These are phyloP conservation scores for Amanita fuliginea DNA, from an alignment of 768 basidiomycete species.

Conservation along the genomic window DNA sequence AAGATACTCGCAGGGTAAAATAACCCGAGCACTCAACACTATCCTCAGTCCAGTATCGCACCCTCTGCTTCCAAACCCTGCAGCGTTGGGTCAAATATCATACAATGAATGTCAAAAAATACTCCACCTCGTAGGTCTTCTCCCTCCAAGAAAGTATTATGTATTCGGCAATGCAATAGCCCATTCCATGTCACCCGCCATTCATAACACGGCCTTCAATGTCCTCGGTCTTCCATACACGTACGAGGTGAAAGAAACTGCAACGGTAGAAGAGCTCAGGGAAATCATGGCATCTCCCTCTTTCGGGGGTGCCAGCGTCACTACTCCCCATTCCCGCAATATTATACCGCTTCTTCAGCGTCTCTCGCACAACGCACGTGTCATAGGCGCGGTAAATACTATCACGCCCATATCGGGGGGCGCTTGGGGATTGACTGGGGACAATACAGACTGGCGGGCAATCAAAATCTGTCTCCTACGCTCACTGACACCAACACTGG, in stretches of 20 bases:
- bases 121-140: constrained; percentile 49
- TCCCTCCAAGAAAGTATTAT: constrained; percentile 50
- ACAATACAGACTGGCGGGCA: constrained; percentile 77
- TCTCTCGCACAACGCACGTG: constrained; percentile 49
- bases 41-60: constrained; percentile 71
- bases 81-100: constrained; percentile 68
- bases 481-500: constrained; percentile 21
- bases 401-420: constrained; percentile 36
- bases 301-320: constrained; percentile 79
- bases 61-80: constrained; percentile 47
- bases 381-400: constrained; percentile 76
- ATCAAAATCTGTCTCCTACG: constrained; percentile 40
- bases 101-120: constrained; percentile 57
- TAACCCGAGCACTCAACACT: constrained; percentile 62
- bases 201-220: constrained; percentile 66
- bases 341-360: constrained; percentile 57
- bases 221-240: constrained; percentile 55
- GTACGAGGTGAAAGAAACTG: constrained; percentile 51
- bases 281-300: constrained; percentile 32
- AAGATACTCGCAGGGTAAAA: constrained; percentile 37
- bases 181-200: constrained; percentile 61
- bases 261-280: constrained; percentile 34
- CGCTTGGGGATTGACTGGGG: constrained; percentile 39
- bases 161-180: constrained; percentile 64
- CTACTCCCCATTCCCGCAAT: constrained; percentile 69